phyloP scores from a whole-genome alignment of 768 basidiomycete genomes.

The Pisolithus orientalis region DNA sequence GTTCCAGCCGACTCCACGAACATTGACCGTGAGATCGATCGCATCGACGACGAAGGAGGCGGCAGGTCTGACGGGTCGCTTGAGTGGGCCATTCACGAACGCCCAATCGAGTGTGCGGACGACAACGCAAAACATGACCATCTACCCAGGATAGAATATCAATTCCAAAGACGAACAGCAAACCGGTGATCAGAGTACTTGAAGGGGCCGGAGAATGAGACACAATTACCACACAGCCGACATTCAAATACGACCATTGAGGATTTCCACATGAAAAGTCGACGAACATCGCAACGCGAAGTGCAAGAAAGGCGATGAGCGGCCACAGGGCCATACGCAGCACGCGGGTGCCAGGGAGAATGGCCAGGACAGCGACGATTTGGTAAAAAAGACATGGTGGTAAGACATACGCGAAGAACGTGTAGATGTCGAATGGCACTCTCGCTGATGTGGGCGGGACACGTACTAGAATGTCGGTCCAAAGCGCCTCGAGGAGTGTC shows the following conservation, averaged over 20 bases:
- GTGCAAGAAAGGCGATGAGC: slow-evolving; percentile 7
- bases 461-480: too few species aligned
- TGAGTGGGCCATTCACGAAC: not conserved
- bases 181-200: not conserved
- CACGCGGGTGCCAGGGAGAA: slow-evolving; percentile 37
- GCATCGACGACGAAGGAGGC: slow-evolving; percentile 29
- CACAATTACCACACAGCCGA: not conserved
- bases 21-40: slow-evolving; percentile 42
- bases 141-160: not conserved
- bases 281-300: not conserved
- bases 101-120: slow-evolving; percentile 7
- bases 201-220: not conserved
- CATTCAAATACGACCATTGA: not conserved
- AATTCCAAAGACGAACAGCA: too few species aligned
- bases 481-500: too few species aligned
- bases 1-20: slow-evolving; percentile 58
- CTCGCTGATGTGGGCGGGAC: too few species aligned
- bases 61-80: not conserved
- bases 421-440: slow-evolving; percentile 24
- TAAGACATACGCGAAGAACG: slow-evolving; percentile 32
- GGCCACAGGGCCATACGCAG: slow-evolving; percentile 44
- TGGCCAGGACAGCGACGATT: slow-evolving; percentile 42
- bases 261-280: not conserved
- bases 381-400: slow-evolving; percentile 42
- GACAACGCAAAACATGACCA: slow-evolving; percentile 2